Base-by-base conservation (phyloP, 2,329 filamentous ascomycete species). In the Purpureocillium lavendulum region DNA sequence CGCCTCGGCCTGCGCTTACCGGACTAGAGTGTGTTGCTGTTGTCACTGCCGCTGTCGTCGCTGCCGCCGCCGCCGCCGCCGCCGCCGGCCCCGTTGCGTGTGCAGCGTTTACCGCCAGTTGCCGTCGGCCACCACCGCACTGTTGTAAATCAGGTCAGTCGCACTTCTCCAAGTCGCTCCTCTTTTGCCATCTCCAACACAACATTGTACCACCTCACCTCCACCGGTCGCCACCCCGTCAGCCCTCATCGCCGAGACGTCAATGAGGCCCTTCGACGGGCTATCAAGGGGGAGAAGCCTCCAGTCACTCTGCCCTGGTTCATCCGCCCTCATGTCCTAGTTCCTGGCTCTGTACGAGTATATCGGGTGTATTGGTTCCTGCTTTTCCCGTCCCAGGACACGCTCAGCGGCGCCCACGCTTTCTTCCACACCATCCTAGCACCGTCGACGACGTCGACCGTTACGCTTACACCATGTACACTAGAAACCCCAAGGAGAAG, bases 381-480 rank as follows among this genome's bases (percentile, higher is more conserved):
- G 30, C 15, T n/a, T 39, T 31, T 39, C 16, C 21, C n/a, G n/a
- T n/a, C n/a, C n/a, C 10, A 5, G 21, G 21, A 5, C 10, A 5
- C 21, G 21, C 21, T 10, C 21, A 26, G 21, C 21, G 10, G 21
- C 21, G 21, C 21, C 21, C 21, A 6, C 6, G 5, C 21, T 10
- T 26, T 26, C 10, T 10, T 5, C 10, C 21, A 26, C 21, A 26
- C 21, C 21, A 10, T 26, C 10, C 21, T 10, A 26, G 21, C 21
- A 26, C 21, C 21, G 21, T 30, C 29, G 29, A 30, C 29, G 29
- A 33, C 24, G 13, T 31, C 32, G 26, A 28, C 31, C 13, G 16
- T 36, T 18, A 14, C 39, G 36, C 40, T 51, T 51, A 61, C 67
- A 69, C 71, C 58, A 75, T 75, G 70, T 69, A 68, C 65, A 47